Base-by-base conservation (phyloP, 768 basidiomycete species). In the Termitomyces eurrhizus region DNA sequence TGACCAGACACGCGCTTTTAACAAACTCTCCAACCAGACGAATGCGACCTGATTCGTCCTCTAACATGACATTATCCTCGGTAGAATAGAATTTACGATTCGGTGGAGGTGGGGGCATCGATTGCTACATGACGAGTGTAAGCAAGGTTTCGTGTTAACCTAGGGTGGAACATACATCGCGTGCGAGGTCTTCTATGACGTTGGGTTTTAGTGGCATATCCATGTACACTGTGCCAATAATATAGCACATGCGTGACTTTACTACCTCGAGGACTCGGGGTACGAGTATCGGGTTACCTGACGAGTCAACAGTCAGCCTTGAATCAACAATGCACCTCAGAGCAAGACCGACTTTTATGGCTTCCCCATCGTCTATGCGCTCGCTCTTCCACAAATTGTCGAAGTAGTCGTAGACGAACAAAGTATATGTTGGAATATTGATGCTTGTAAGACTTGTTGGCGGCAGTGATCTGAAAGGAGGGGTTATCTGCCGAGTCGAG, bases 201-300 rank as follows among this genome's bases (percentile, higher is more conserved):
- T 98, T 98, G 0, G 96, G 96, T 69, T 99, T 99, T 55, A 98
- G 79, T 9, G 95, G 93, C 97, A 99, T 99, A 62, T 99, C 95
- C 87, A 98, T 89, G 72, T 98, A 99, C 7, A 98, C 88, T 0
- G 97, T 99, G 4, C 97, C 97, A 57, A 97, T 78, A 62, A 98
- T 83, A 72, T 89, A 98, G 73, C 94, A 97, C 57, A 96, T 77
- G 67, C 89, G 79, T 1, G 89, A 89, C 66, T 93, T 91, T 50
- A 86, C 77, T 8, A 98, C 88, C 60, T 98, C 96, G 4, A 97
- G 84, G 2, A 96, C 90, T 35, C 92, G 82, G 7, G 86, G 80
- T n/a, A 95, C 83, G 35, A 87, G 80, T 12, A 80, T 68, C 0
- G 94, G 93, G 12, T 81, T 78, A 9, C 87, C 92, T 92, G 67